These are phyloP conservation scores for Linum usitatissimum DNA, from an alignment of 345 rosid genomes.

Conservation along the genomic window DNA sequence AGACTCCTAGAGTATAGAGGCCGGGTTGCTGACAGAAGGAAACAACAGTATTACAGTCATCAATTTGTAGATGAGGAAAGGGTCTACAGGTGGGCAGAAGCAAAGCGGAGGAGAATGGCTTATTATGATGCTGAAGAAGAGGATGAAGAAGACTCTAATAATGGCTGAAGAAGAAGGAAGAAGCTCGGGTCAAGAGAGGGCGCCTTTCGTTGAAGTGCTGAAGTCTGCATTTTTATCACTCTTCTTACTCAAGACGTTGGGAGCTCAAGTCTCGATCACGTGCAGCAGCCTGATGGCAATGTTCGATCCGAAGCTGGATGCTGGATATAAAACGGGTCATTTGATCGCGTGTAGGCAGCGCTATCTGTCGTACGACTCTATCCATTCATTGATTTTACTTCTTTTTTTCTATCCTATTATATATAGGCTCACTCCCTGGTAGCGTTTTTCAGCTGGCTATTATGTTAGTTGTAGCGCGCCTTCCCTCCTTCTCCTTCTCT, in stretches of 20 bases:
- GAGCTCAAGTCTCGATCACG: slow-evolving; percentile 49
- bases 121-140: slow-evolving; percentile 25
- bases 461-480: background rate
- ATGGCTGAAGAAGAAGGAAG: slow-evolving; percentile 25
- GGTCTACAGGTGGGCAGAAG: slow-evolving; percentile 49
- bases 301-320: slow-evolving; percentile 59
- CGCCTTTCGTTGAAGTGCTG: slow-evolving; percentile 48
- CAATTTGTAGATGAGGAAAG: slow-evolving; percentile 43
- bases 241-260: slow-evolving; percentile 45
- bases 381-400: background rate
- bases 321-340: slow-evolving; percentile 76
- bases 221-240: slow-evolving; percentile 46
- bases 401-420: background rate
- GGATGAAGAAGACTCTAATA: slow-evolving; percentile 23
- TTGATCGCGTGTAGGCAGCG: slow-evolving; percentile 28
- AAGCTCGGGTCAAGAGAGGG: slow-evolving; percentile 33
- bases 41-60: slow-evolving; percentile 20
- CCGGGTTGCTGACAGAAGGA: slow-evolving; percentile 24
- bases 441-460: background rate
- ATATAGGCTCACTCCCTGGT: background rate
- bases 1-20: slow-evolving; percentile 28
- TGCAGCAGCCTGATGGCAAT: slow-evolving; percentile 53
- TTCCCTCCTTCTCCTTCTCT: background rate
- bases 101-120: slow-evolving; percentile 32
- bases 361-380: background rate